These are phyloP conservation scores for Candida dajiaensis DNA, from an alignment of 805 yeast genomes.

Conservation along the genomic window DNA sequence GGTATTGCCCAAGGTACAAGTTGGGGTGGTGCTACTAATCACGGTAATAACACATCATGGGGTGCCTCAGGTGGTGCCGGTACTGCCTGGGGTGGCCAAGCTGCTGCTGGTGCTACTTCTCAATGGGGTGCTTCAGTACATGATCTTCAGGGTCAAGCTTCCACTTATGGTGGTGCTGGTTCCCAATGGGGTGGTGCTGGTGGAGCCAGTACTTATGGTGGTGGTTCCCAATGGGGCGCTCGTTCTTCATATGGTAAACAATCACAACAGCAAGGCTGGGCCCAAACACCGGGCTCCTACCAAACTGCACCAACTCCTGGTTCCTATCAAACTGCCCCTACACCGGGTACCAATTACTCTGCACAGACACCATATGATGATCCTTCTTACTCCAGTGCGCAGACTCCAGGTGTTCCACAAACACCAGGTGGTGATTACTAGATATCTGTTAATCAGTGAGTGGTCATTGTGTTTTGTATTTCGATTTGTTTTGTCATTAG, in stretches of 20 bases:
- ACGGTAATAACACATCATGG: conserved; percentile 29
- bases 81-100: conserved; percentile 37
- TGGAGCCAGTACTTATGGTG: conserved; percentile 39
- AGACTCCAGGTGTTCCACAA: conserved; percentile 14
- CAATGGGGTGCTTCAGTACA: conserved; percentile 17
- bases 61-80: conserved; percentile 33
- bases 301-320: conserved; percentile 31
- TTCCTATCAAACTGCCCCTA: conserved; percentile 27
- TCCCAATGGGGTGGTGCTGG: conserved; percentile 20
- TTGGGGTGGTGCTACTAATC: conserved; percentile 36
- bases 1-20: conserved; percentile 35
- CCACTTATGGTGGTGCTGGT: conserved; percentile 25
- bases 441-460: neutral
- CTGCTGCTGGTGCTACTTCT: conserved; percentile 30
- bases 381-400: conserved; percentile 7
- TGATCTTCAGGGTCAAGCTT: conserved; percentile 24
- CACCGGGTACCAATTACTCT: conserved; percentile 33
- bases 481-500: neutral
- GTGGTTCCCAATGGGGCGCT: conserved; percentile 33
- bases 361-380: conserved; percentile 14
- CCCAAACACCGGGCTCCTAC: conserved; percentile 26
- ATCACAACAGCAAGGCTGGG: conserved; percentile 15
- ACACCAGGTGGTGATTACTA: conserved; percentile 8
- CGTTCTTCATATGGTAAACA: conserved; percentile 24
- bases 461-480: neutral